These are phyloP conservation scores for Rhodotorula sphaerocarpa DNA, from an alignment of 768 basidiomycete species.

Conservation along the genomic window DNA sequence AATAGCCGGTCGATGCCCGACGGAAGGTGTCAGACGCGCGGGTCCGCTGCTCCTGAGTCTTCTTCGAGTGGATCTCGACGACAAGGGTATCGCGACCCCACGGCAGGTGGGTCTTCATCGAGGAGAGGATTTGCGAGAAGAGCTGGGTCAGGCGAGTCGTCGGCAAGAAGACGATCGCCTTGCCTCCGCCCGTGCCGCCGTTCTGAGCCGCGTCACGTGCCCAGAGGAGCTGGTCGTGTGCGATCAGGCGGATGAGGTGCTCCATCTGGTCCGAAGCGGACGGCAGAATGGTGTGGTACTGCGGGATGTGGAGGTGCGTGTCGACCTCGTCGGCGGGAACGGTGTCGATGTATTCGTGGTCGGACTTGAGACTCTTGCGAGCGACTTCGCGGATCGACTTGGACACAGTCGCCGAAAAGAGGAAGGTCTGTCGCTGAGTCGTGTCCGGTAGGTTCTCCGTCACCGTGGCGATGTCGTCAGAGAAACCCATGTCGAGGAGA, in stretches of 20 bases:
- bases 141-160: conserved; percentile 74
- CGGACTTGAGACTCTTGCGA: conserved; percentile 41
- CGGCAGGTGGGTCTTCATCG: conserved; percentile 48
- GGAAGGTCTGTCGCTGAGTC: conserved; percentile 49
- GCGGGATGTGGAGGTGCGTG: conserved; percentile 65
- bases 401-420: conserved; percentile 49
- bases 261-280: conserved; percentile 62
- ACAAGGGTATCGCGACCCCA: conserved; percentile 56
- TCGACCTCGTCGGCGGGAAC: conserved; percentile 54
- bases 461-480: conserved; percentile 60
- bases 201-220: conserved; percentile 45
- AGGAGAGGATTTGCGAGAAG: conserved; percentile 56
- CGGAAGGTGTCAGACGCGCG: conserved; percentile 53
- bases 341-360: conserved; percentile 53
- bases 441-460: conserved; percentile 41
- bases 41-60: conserved; percentile 50
- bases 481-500: conserved; percentile 47
- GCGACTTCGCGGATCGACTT: conserved; percentile 46
- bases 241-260: conserved; percentile 67
- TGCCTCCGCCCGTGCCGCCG: conserved; percentile 34
- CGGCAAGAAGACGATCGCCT: conserved; percentile 59
- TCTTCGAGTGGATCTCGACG: conserved; percentile 64
- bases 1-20: conserved; percentile 59
- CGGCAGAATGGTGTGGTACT: conserved; percentile 70
- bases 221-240: conserved; percentile 74